Evolutionary conservation across 352 stramenopile genomes (phyloP).

Genomic region (Hyphochytrium catenoides): DNA sequence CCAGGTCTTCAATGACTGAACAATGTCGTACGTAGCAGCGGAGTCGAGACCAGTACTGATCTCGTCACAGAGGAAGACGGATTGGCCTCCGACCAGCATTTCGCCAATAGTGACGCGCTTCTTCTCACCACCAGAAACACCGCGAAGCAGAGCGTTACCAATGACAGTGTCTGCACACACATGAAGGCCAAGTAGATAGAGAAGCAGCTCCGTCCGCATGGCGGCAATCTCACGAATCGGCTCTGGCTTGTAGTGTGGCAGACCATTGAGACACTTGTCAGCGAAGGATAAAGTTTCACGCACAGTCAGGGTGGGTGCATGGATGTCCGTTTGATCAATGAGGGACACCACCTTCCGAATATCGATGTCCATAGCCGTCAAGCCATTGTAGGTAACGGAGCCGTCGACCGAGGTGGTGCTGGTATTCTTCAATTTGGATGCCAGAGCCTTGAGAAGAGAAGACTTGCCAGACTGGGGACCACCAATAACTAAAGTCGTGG

Average conservation of each 20-base stretch:
- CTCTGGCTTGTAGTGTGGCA: slow-evolving; percentile 22
- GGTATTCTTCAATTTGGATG: slow-evolving; percentile 23
- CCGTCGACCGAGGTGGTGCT: slow-evolving; percentile 16
- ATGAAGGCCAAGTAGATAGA: slow-evolving; percentile 55
- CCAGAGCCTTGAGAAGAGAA: slow-evolving; percentile 39
- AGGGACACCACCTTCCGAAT: slow-evolving; percentile 31
- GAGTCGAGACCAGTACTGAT: slow-evolving; percentile 78
- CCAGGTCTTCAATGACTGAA: slow-evolving; percentile 22
- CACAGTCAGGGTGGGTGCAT: slow-evolving; percentile 73
- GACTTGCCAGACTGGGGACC: slow-evolving; percentile 36
- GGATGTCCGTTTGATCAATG: slow-evolving; percentile 48
- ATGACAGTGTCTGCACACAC: slow-evolving; percentile 74
- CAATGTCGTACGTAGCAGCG: slow-evolving; percentile 75
- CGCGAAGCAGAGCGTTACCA: slow-evolving; percentile 54
- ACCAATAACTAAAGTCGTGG: slow-evolving; percentile 33
- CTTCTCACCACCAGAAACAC: slow-evolving; percentile 70
- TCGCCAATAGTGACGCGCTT: slow-evolving; percentile 69
- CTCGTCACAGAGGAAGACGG: slow-evolving; percentile 62
- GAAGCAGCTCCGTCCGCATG: slow-evolving; percentile 33
- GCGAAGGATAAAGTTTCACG: slow-evolving; percentile 80
- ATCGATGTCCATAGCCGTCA: slow-evolving; percentile 24
- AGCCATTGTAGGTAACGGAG: slow-evolving; percentile 17
- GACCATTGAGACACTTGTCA: slow-evolving; percentile 49
- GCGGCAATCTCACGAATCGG: slow-evolving; percentile 39
- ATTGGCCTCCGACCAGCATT: slow-evolving; percentile 49